Percentiles rank a stretch among this genome's conserved stretches.
Conservation (phyloP, 2,329 filamentous ascomycete genomes). For the Trichoderma sp. region DNA sequence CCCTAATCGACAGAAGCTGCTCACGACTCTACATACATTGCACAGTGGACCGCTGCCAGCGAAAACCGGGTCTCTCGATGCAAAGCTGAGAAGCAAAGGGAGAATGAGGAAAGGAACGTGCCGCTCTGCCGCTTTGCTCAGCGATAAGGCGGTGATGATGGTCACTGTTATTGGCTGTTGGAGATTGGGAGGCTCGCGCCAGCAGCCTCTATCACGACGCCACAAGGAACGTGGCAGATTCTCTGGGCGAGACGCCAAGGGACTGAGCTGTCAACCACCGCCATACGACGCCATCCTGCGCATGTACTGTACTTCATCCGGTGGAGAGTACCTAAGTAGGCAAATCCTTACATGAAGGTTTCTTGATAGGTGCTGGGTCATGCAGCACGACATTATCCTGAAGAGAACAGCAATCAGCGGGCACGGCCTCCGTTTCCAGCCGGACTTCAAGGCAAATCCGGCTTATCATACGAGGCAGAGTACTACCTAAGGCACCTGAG, state of each 20-base stretch:
- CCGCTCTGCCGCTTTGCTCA: constrained; percentile 6
- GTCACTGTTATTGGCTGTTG: background rate
- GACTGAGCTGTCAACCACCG: constrained; percentile 4
- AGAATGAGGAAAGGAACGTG: background rate
- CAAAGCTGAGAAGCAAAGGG: constrained; percentile 10
- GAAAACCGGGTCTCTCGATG: constrained; percentile 7
- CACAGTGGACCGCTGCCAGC: constrained; percentile 7
- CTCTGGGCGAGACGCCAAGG: background rate
- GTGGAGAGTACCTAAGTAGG: background rate
- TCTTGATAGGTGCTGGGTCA: background rate
- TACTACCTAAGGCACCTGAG: too few relatives aligned
- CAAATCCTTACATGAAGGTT: background rate
- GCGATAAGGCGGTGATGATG: constrained; percentile 9
- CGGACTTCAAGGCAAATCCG: background rate
- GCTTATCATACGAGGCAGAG: background rate
- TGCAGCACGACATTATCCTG: background rate
- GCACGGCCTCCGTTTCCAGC: background rate
- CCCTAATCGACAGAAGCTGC: constrained; percentile 2
- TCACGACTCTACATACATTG: background rate
- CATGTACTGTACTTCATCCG: too few relatives aligned
- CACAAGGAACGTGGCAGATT: constrained; percentile 22
- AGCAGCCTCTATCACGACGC: constrained; percentile 18
- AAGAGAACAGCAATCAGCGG: background rate
- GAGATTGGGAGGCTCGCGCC: background rate
- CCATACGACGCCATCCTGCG: too few relatives aligned